phyloP scores from a whole-genome alignment of 1,284 basidiomycete genomes.

The Papiliotrema flavescens region DNA sequence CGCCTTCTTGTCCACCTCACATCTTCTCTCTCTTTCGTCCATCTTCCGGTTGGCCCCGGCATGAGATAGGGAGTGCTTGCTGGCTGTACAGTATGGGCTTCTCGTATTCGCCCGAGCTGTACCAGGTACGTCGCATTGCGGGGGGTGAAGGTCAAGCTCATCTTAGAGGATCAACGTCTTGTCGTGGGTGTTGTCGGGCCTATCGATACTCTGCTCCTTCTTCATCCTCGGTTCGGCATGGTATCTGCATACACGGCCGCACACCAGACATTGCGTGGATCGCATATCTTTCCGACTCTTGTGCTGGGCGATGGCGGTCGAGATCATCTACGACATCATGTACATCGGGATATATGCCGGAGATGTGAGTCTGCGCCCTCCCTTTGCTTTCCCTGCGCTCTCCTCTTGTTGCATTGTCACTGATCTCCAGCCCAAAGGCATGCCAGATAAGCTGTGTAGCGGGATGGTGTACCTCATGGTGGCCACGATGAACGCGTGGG shows the following conservation, averaged over 20 bases:
- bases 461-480: not conserved
- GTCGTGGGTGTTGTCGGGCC: not conserved
- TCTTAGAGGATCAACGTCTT: too few relatives aligned
- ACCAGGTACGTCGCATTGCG: too few relatives aligned
- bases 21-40: too few relatives aligned
- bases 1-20: too few relatives aligned
- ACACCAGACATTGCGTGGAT: constrained; percentile 4
- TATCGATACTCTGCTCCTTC: not conserved
- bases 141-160: too few relatives aligned
- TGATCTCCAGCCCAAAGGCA: too few relatives aligned
- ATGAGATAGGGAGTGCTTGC: too few relatives aligned
- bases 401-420: too few relatives aligned
- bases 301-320: constrained; percentile 6
- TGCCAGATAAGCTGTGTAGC: not conserved
- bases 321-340: constrained; percentile 8
- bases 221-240: not conserved
- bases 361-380: too few relatives aligned
- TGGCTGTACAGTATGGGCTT: too few relatives aligned
- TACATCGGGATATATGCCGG: not conserved
- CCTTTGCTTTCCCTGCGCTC: not conserved
- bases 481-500: not conserved
- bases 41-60: too few relatives aligned
- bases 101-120: too few relatives aligned
- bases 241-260: not conserved
- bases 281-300: constrained; percentile 13